Percentiles rank a stretch among this genome's conserved stretches.
These are phyloP conservation scores for Pleurotus tuber-regium DNA, from an alignment of 768 basidiomycete genomes.

Conservation along the genomic window DNA sequence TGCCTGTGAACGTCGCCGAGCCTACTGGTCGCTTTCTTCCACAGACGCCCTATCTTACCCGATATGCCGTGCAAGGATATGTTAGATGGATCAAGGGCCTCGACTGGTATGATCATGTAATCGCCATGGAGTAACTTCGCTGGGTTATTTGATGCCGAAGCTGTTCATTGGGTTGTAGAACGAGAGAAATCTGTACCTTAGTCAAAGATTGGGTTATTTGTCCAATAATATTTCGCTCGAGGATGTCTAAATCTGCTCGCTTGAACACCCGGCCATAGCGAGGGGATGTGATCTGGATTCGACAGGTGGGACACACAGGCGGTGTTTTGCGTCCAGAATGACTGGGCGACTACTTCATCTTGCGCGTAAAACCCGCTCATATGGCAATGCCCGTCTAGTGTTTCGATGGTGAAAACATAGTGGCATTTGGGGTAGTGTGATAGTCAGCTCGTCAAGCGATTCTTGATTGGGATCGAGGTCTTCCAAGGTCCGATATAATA, in stretches of 20 bases:
- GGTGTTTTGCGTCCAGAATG: constrained; percentile 29
- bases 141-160: constrained; percentile 17
- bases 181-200: constrained; percentile 25
- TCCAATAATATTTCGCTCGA: constrained; percentile 60
- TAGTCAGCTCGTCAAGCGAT: constrained; percentile 47
- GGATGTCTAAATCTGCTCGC: constrained; percentile 59
- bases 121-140: constrained; percentile 16
- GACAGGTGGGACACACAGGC: constrained; percentile 64
- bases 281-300: constrained; percentile 49
- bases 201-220: constrained; percentile 46
- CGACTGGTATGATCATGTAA: constrained; percentile 23
- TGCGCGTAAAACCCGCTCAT: constrained; percentile 50
- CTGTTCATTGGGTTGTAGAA: constrained; percentile 15
- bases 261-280: constrained; percentile 65
- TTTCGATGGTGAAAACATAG: constrained; percentile 71
- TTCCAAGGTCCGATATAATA: constrained; percentile 46
- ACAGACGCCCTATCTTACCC: constrained; percentile 27
- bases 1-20: constrained; percentile 38
- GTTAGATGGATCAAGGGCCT: constrained; percentile 20
- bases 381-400: constrained; percentile 58
- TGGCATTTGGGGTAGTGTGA: constrained; percentile 60
- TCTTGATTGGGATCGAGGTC: constrained; percentile 42
- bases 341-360: constrained; percentile 35
- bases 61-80: constrained; percentile 21
- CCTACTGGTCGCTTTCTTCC: constrained; percentile 35